Evolutionary conservation across 176 grass and related monocot genomes (phyloP), one percentile per base, ranked within the genome.

Genomic region (Chloris gayana): DNA sequence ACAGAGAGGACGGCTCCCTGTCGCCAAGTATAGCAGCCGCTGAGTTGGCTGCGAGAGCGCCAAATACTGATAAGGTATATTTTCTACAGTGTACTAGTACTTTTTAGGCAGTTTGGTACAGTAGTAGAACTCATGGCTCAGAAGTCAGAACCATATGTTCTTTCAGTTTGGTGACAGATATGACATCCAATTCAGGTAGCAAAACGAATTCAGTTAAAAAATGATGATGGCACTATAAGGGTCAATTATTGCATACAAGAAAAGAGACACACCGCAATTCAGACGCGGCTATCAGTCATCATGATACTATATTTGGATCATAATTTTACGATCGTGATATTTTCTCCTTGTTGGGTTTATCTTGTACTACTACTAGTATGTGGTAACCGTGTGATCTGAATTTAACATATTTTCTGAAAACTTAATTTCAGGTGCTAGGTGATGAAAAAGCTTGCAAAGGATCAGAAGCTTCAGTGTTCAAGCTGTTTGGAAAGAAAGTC

Each of bases 401-500:
- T 78, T 33, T 53, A 7, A 72, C 21, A 14, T n/a, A 25, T 13
- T 76, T 70, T 70, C 19, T 54, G 4, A 53, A 53, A 68, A 61
- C 46, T 18, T 54, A 6, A 72, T 83, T 87, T 75, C 86, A 89
- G 88, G 70, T 26, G 27, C 61, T 80, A 26, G 68, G 53, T 50
- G 37, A 71, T 42, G 57, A 24, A 63, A 82, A 86, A 89, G 84
- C 68, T 29, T 86, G 71, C 35, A 24, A 35, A 37, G 82, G 78
- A 77, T 77, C 90, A 74, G 73, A 80, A 34, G 70, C 72, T 70
- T 63, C 84, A 25, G 79, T 50, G 44, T 51, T 99, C 2, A 95
- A 88, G 84, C 87, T 95, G 46, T 99, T 99, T 10, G 92, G 92
- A 14, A 93, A 88, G 82, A 89, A 77, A 51, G 85, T 98, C 27